Conservation (phyloP, 169 alveolate genomes). For the Theileria parva region DNA sequence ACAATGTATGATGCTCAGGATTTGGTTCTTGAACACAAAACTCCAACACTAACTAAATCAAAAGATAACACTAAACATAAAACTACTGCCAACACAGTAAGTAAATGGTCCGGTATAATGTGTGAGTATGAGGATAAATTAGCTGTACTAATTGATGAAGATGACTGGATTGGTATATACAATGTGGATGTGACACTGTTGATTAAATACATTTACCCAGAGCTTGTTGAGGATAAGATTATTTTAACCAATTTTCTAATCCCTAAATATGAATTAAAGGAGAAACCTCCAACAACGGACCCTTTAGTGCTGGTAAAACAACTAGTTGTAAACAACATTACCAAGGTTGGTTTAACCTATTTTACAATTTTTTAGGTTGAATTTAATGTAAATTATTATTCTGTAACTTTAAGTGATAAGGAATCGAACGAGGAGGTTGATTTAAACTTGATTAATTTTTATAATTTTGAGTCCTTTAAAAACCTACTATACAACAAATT, state of each 20-base stretch:
- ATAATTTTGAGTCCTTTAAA: conserved; percentile 48
- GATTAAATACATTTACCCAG: not conserved
- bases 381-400: not conserved
- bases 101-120: not conserved
- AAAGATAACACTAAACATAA: not conserved
- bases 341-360: conserved; percentile 2
- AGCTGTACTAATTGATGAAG: not conserved
- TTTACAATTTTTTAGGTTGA: conserved; percentile 14
- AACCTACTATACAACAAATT: conserved; percentile 37
- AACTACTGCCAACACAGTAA: not conserved
- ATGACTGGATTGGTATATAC: not conserved
- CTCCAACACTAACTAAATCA: not conserved
- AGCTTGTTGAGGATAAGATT: conserved; percentile 14
- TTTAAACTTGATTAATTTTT: conserved; percentile 30
- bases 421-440: not conserved
- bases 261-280: conserved; percentile 4
- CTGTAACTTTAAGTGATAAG: not conserved
- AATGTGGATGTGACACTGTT: not conserved
- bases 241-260: not conserved
- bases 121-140: not conserved
- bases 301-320: not conserved
- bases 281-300: not conserved
- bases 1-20: not conserved
- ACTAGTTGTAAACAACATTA: not conserved
- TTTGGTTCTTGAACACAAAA: not conserved